A percentile compares a stretch with the other conserved stretches of the same genome.
Conservation (phyloP, 148 eudicot genomes). For the Selenicereus undatus region DNA sequence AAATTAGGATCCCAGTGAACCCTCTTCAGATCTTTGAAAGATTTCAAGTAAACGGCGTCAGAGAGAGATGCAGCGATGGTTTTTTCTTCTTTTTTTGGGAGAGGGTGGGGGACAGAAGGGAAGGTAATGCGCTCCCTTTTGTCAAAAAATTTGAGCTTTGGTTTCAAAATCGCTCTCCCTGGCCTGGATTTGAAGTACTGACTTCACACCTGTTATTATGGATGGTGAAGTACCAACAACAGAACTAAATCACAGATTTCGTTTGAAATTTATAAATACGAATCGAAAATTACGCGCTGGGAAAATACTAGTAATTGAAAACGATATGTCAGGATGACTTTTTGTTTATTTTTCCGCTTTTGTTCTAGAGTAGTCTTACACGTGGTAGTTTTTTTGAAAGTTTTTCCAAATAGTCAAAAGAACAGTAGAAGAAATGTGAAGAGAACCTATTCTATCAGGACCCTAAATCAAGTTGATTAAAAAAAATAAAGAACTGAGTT, state of each 20-base stretch:
- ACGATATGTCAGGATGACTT: too few species aligned
- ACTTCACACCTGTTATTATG: slow-evolving; percentile 16
- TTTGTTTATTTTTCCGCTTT: too few species aligned
- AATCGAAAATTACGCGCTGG: background rate
- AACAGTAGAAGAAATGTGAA: too few species aligned
- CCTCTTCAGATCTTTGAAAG: slow-evolving; percentile 13
- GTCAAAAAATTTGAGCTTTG: slow-evolving; percentile 19
- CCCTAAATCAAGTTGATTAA: too few species aligned
- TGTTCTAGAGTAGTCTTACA: too few species aligned
- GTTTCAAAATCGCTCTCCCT: slow-evolving; percentile 4
- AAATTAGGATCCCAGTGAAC: slow-evolving; percentile 22
- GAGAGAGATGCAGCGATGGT: background rate
- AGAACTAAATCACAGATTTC: background rate
- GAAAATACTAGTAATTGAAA: background rate
- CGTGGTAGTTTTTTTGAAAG: too few species aligned
- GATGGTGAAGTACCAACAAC: background rate
- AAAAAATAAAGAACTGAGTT: too few species aligned
- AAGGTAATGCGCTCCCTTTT: background rate
- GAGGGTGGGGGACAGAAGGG: background rate
- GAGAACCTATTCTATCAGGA: too few species aligned
- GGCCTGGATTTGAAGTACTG: slow-evolving; percentile 7
- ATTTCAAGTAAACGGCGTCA: background rate
- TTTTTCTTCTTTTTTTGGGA: background rate
- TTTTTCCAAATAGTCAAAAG: too few species aligned
- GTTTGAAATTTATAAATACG: background rate